Conservation (phyloP, 179 eudicot genomes). For the Corrigiola litoralis region DNA sequence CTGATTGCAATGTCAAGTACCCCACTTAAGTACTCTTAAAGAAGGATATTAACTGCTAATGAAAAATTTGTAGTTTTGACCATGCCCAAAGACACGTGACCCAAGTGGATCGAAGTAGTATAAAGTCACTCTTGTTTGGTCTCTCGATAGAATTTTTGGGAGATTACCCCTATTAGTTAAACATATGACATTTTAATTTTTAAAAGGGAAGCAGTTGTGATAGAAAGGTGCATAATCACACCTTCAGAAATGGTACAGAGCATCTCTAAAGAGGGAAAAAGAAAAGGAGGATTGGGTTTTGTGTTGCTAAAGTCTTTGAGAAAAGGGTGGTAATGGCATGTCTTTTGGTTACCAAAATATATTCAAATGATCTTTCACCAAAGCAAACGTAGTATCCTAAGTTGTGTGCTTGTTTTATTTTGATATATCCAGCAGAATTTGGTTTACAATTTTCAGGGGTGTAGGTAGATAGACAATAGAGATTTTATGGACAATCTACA, state of each 20-base stretch:
- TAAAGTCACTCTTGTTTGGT: conserved; percentile 1
- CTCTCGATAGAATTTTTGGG: conserved; percentile 14
- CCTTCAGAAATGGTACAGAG: conserved; percentile 7
- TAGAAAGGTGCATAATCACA: conserved; percentile 17
- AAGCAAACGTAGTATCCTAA: conserved; percentile 24
- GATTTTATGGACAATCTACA: too few relatives aligned
- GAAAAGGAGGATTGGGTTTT: conserved; percentile 13
- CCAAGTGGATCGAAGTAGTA: not conserved
- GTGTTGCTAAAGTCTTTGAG: conserved; percentile 24
- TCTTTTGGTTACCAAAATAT: conserved; percentile 11
- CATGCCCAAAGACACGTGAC: conserved; percentile 10
- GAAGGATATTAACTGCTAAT: not conserved
- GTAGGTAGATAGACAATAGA: too few relatives aligned
- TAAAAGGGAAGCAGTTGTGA: not conserved
- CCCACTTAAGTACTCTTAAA: too few relatives aligned
- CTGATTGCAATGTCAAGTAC: too few relatives aligned
- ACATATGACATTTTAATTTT: not conserved
- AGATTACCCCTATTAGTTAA: not conserved
- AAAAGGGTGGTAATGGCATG: conserved; percentile 11
- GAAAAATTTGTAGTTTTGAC: not conserved
- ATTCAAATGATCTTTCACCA: conserved; percentile 16
- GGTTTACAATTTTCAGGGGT: too few relatives aligned
- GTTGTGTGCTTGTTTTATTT: conserved; percentile 9
- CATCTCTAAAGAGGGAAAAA: conserved; percentile 17
- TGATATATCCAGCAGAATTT: too few relatives aligned